Conservation (phyloP, 805 yeast species). For the Komagataella pastoris region DNA sequence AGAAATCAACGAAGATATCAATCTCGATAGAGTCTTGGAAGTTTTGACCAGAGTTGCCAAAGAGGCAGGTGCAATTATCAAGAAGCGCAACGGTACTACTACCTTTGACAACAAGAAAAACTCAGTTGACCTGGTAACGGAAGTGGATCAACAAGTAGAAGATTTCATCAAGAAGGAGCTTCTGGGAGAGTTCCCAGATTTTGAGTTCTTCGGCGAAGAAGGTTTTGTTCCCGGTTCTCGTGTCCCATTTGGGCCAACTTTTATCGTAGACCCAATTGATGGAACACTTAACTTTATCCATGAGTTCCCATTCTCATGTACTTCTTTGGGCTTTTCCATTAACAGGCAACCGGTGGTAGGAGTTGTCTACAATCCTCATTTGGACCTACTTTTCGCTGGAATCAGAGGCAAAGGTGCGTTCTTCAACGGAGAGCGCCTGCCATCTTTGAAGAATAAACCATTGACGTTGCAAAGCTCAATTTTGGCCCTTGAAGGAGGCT, state of each 20-base stretch:
- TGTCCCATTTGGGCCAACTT: slow-evolving; percentile 40
- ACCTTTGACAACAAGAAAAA: slow-evolving; percentile 43
- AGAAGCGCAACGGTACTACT: slow-evolving; percentile 32
- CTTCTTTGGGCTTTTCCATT: slow-evolving; percentile 43
- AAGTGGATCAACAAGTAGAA: slow-evolving; percentile 45
- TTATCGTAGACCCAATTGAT: slow-evolving; percentile 53
- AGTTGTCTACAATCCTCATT: slow-evolving; percentile 50
- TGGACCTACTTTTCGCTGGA: slow-evolving; percentile 38
- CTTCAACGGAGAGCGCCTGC: slow-evolving; percentile 28
- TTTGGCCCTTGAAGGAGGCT: slow-evolving; percentile 48
- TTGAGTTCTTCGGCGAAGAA: slow-evolving; percentile 49
- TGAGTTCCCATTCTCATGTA: slow-evolving; percentile 47
- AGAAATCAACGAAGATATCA: slow-evolving; percentile 1
- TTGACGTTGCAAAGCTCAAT: slow-evolving; percentile 36
- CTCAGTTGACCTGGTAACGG: slow-evolving; percentile 49
- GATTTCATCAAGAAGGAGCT: slow-evolving; percentile 17
- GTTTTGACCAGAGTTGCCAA: slow-evolving; percentile 25
- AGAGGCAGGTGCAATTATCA: slow-evolving; percentile 37
- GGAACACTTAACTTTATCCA: slow-evolving; percentile 59
- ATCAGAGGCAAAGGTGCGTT: slow-evolving; percentile 42
- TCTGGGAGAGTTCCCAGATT: slow-evolving; percentile 27
- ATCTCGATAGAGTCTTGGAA: slow-evolving; percentile 20
- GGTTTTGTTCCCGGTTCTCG: slow-evolving; percentile 35
- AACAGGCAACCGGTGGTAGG: slow-evolving; percentile 41
- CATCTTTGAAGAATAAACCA: slow-evolving; percentile 16